Conservation (phyloP, 2,329 filamentous ascomycete genomes). For the Penicillium sp. region DNA sequence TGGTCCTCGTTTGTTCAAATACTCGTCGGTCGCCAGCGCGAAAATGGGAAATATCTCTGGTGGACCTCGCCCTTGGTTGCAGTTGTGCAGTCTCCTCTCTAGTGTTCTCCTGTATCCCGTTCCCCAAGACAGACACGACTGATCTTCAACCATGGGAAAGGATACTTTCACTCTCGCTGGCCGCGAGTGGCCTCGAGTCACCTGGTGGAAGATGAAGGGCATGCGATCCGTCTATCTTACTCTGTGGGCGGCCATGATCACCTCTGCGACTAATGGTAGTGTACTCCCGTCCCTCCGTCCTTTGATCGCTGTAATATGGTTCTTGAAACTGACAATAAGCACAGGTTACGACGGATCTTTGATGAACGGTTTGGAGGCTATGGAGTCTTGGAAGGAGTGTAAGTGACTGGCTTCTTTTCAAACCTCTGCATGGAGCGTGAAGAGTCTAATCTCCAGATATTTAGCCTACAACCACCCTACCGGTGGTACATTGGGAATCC, state of each 20-base stretch:
- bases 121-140: not conserved
- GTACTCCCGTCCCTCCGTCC: not conserved
- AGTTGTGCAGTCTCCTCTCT: not conserved
- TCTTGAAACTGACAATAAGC: not conserved
- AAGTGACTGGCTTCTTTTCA: conserved; percentile 8
- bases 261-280: conserved; percentile 17
- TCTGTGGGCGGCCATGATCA: conserved; percentile 19
- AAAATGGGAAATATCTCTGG: not conserved
- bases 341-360: conserved; percentile 41
- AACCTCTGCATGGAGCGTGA: not conserved
- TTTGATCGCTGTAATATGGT: too few species aligned
- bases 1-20: not conserved
- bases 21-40: not conserved
- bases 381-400: conserved; percentile 42
- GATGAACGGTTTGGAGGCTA: conserved; percentile 45
- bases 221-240: conserved; percentile 19
- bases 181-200: conserved; percentile 17
- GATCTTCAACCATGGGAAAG: conserved; percentile 12
- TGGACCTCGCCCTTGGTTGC: not conserved
- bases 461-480: not conserved
- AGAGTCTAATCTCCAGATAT: not conserved
- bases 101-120: not conserved
- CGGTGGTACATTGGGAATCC: conserved; percentile 33
- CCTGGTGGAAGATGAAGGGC: conserved; percentile 20
- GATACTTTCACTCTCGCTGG: conserved; percentile 17